Percentiles rank a stretch among this genome's conserved stretches.
phyloP scores from a whole-genome alignment of 2,329 filamentous ascomycete species.

The Sporothrix curviconia region DNA sequence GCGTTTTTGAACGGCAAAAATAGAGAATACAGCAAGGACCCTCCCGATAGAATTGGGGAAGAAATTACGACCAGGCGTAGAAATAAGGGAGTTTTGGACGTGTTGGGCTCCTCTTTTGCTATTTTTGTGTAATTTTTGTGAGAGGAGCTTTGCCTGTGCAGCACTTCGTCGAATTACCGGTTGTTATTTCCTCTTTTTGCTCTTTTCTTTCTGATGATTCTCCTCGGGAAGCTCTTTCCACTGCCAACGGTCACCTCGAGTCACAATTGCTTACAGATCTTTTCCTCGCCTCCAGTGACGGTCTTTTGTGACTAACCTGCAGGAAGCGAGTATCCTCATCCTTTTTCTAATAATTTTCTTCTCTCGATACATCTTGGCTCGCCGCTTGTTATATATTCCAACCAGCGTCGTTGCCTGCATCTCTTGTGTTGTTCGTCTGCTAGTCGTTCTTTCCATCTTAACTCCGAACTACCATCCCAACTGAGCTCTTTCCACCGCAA shows the following conservation, averaged over 20 bases:
- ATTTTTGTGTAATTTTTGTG: too few species aligned
- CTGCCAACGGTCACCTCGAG: neutral
- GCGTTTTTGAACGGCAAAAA: neutral
- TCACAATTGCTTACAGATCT: neutral
- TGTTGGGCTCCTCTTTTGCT: neutral
- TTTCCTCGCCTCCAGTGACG: too few species aligned
- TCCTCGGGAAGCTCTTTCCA: neutral
- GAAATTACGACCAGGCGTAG: neutral
- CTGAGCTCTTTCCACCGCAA: neutral
- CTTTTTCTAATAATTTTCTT: neutral
- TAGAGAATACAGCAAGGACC: neutral
- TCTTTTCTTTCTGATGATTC: neutral
- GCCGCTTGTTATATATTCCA: neutral
- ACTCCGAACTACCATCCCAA: too few species aligned
- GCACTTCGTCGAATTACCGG: too few species aligned
- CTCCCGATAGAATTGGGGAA: constrained; percentile 4
- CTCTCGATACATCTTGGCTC: too few species aligned
- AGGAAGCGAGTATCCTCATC: too few species aligned
- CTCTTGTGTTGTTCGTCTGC: too few species aligned
- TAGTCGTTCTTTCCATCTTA: constrained; percentile 1
- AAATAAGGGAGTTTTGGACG: neutral
- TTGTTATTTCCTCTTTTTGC: neutral
- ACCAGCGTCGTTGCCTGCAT: neutral
- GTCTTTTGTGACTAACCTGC: neutral
- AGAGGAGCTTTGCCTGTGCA: too few species aligned